Evolutionary conservation across 116 monocot species (phyloP), one percentile per base, ranked within the genome.

Genomic region (Thalassia testudinum): DNA sequence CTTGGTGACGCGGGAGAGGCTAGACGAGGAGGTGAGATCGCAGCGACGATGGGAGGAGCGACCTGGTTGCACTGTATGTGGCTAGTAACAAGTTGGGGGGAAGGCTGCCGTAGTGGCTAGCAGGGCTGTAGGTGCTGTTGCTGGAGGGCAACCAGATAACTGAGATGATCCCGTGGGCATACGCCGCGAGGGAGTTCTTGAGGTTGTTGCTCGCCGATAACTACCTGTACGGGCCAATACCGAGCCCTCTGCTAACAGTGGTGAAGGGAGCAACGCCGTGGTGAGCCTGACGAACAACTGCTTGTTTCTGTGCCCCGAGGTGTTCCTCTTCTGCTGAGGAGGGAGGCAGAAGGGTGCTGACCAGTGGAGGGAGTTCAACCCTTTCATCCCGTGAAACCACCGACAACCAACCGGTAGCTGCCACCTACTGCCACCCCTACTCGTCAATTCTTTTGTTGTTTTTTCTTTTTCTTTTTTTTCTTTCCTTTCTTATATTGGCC

Each of bases 251-350:
- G 30, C 21, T 75, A 56, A 50, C 44, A 59, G 52, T 23, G 42
- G 16, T 68, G 53, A 65, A 66, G 63, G 71, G n/a, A n/a, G 66
- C 25, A 75, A 72, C 16, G 13, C 67, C 45, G 28, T 26, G 65
- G 66, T 82, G 15, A 76, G 69, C 57, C 43, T 88, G 60, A 76
- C 70, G 30, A 74, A 77, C 49, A 82, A 88, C 40, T 82, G 82
- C 57, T 45, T 88, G 27, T 61, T 71, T 13, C 47, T 62, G 42
- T 88, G 88, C 56, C 88, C 88, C 17, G 53, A 52, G 28, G 56
- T 52, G 22, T 71, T 79, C 27, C 76, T 72, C 66, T 82, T 88
- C 57, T 88, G 88, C 54, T 61, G 47, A 23, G 79, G 78, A 0
- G 71, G 55, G 34, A 30, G 37, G 58, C 88, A 82, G 69, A 88